Evolutionary conservation across 75 land plant genomes (phyloP).

Genomic region (Selaginella tamariscina): DNA sequence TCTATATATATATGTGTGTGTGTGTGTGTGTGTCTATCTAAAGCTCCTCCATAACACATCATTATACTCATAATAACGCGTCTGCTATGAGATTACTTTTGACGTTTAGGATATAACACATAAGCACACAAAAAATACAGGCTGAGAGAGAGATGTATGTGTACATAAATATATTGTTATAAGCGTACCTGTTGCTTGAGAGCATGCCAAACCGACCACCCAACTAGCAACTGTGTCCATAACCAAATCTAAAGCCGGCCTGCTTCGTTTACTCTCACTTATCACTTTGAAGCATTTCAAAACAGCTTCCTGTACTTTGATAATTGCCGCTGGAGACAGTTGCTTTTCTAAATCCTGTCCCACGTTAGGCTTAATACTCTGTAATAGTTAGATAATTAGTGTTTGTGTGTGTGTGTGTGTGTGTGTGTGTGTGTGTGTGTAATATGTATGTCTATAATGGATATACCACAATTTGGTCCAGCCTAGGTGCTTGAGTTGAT

Average conservation of each 20-base stretch:
- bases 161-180: too few relatives aligned
- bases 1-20: too few relatives aligned
- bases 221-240: conserved; percentile 20
- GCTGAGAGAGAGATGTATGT: too few relatives aligned
- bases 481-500: background rate
- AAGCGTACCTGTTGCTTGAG: too few relatives aligned
- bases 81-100: too few relatives aligned
- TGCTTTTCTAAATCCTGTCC: conserved; percentile 9
- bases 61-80: too few relatives aligned
- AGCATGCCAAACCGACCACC: conserved; percentile 30
- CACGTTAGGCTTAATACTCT: background rate
- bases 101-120: too few relatives aligned
- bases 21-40: too few relatives aligned
- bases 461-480: background rate
- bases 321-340: conserved; percentile 22
- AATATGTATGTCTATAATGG: conserved; percentile 15
- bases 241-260: conserved; percentile 19
- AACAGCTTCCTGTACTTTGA: conserved; percentile 29
- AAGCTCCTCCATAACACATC: too few relatives aligned
- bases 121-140: too few relatives aligned
- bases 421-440: too few relatives aligned
- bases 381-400: conserved; percentile 2
- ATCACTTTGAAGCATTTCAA: conserved; percentile 23
- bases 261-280: conserved; percentile 17
- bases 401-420: too few relatives aligned